Conservation (phyloP, 331 rosid species). For the Stylosanthes scabra region DNA sequence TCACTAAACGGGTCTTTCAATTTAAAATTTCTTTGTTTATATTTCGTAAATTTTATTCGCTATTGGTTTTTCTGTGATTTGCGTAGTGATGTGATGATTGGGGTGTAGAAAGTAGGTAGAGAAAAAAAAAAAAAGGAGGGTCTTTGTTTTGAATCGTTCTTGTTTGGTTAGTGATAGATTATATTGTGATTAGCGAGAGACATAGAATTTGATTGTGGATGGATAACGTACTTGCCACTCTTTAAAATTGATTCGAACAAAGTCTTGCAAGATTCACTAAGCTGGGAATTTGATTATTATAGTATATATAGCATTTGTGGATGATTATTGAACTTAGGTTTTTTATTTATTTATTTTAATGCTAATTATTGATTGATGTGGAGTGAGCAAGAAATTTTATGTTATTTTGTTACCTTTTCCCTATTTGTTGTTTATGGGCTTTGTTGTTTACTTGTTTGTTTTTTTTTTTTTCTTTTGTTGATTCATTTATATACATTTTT, state of each 20-base stretch:
- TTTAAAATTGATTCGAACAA: not conserved
- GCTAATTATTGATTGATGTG: not conserved
- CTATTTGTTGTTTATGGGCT: constrained; percentile 8
- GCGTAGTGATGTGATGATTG: not conserved
- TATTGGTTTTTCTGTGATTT: not conserved
- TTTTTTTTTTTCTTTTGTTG: constrained; percentile 54
- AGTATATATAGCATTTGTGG: not conserved
- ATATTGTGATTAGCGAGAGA: not conserved
- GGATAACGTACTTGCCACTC: not conserved
- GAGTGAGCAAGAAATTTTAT: constrained; percentile 5
- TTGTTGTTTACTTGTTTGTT: not conserved
- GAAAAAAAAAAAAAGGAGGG: not conserved
- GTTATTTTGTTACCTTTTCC: not conserved
- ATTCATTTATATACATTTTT: not conserved
- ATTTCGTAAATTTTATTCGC: too few species aligned
- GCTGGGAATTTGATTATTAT: not conserved
- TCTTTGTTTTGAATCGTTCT: not conserved
- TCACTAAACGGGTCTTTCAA: not conserved
- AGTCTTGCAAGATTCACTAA: not conserved
- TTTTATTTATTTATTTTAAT: not conserved
- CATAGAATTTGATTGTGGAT: constrained; percentile 10
- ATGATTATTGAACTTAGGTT: constrained; percentile 23
- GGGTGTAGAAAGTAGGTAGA: not conserved
- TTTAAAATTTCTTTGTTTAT: not conserved
- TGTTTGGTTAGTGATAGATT: not conserved